Percentiles rank a stretch among this genome's conserved stretches.
These are phyloP conservation scores for Gelatoporia subvermispora DNA, from an alignment of 768 basidiomycete species.

Conservation along the genomic window DNA sequence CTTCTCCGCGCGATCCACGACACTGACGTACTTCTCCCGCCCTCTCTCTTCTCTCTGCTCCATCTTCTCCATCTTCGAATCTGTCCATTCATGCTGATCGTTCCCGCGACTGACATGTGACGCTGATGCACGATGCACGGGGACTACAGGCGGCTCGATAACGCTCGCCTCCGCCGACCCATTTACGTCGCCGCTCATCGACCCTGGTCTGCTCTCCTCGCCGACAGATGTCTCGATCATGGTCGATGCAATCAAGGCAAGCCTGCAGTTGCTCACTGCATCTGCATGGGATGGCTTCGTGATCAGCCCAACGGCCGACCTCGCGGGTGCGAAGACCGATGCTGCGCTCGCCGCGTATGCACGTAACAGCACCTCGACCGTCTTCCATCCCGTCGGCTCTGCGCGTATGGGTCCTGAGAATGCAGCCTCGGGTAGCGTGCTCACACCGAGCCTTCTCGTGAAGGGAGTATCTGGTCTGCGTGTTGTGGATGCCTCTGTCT, in stretches of 20 bases:
- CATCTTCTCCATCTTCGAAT: no score
- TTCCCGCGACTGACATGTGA: no score
- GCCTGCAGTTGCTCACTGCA: slow-evolving; percentile 4
- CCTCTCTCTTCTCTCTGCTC: no score
- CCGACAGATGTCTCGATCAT: slow-evolving; percentile 25
- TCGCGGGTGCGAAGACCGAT: slow-evolving; percentile 10
- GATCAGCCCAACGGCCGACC: not conserved
- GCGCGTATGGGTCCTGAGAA: slow-evolving; percentile 35
- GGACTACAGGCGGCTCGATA: slow-evolving; percentile 22
- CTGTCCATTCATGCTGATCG: no score
- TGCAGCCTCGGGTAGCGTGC: slow-evolving; percentile 22
- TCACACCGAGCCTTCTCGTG: slow-evolving; percentile 37
- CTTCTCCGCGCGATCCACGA: not conserved
- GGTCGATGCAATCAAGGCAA: slow-evolving; percentile 10
- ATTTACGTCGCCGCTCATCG: slow-evolving; percentile 20
- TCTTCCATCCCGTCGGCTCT: slow-evolving; percentile 28
- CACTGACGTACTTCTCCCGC: not conserved
- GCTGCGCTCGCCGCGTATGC: slow-evolving; percentile 15
- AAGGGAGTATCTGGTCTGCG: slow-evolving; percentile 40
- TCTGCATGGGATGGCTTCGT: slow-evolving; percentile 10
- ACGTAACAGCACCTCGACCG: slow-evolving; percentile 10
- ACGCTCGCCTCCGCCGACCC: slow-evolving; percentile 20
- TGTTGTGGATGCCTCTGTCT: slow-evolving; percentile 19
- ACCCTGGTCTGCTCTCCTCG: slow-evolving; percentile 21
- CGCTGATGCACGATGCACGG: no score